phyloP scores from a whole-genome alignment of 148 eudicot species.

The Fagopyrum esculentum region DNA sequence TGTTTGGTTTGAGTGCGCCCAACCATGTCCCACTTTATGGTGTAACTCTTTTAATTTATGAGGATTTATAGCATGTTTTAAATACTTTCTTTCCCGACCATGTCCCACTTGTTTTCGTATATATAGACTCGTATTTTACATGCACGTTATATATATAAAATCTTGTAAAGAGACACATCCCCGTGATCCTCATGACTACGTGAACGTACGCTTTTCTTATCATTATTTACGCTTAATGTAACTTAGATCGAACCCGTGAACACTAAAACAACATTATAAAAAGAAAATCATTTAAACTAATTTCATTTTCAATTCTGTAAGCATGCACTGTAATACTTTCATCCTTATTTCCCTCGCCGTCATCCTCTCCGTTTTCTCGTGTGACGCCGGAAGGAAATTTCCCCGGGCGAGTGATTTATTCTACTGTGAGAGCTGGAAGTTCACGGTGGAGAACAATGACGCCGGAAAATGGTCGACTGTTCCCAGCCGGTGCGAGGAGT shows the following conservation, averaged over 20 bases:
- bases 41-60: no score
- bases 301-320: neutral
- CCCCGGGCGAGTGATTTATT: neutral
- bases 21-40: no score
- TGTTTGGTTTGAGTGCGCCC: no score
- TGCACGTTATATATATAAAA: neutral
- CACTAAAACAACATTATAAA: neutral
- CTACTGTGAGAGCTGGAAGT: conserved; percentile 14
- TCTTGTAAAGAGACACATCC: neutral
- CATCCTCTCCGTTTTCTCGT: neutral
- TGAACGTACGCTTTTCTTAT: no score
- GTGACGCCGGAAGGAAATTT: neutral
- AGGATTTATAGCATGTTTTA: no score
- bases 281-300: neutral
- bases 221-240: no score
- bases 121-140: no score
- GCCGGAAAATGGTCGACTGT: neutral
- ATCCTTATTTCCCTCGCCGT: neutral
- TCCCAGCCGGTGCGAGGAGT: conserved; percentile 6
- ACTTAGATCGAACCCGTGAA: no score
- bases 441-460: neutral
- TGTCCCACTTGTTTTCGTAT: no score
- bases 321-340: neutral
- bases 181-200: no score
- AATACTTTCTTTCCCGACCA: no score